phyloP scores from a whole-genome alignment of 192 early-diverging fungal species.

The Gryganskiella cystojenkinii region DNA sequence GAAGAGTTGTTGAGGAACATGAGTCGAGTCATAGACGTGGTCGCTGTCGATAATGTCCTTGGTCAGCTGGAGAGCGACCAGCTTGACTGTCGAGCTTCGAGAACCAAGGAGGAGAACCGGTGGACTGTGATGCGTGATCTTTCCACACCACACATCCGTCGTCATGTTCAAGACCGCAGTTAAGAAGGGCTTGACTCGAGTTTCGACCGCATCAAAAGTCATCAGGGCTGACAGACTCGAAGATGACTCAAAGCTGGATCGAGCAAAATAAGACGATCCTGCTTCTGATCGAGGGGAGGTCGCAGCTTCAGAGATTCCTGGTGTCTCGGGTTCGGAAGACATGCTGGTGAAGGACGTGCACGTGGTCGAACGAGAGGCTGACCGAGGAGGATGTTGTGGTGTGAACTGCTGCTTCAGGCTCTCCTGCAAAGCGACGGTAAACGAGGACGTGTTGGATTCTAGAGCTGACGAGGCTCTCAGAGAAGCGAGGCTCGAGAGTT shows the following conservation, averaged over 20 bases:
- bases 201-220: constrained; percentile 3
- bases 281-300: not conserved
- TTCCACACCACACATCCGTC: constrained; percentile 45
- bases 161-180: constrained; percentile 34
- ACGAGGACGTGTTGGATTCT: too few relatives aligned
- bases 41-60: constrained; percentile 30
- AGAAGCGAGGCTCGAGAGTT: not conserved
- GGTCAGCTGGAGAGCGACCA: constrained; percentile 8
- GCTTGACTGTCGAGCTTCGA: constrained; percentile 30
- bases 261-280: constrained; percentile 8
- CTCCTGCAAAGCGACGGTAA: too few relatives aligned
- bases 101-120: constrained; percentile 38
- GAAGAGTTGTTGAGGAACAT: constrained; percentile 5
- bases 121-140: constrained; percentile 29
- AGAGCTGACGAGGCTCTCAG: not conserved
- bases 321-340: constrained; percentile 15
- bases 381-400: not conserved
- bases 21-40: constrained; percentile 7
- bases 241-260: not conserved
- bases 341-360: constrained; percentile 3
- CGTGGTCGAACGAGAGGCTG: not conserved
- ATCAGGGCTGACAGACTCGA: not conserved
- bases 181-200: constrained; percentile 29
- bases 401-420: not conserved
- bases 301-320: not conserved